Base-by-base conservation (phyloP, 73 alveolate species). In the Paraurostyla sp. region DNA sequence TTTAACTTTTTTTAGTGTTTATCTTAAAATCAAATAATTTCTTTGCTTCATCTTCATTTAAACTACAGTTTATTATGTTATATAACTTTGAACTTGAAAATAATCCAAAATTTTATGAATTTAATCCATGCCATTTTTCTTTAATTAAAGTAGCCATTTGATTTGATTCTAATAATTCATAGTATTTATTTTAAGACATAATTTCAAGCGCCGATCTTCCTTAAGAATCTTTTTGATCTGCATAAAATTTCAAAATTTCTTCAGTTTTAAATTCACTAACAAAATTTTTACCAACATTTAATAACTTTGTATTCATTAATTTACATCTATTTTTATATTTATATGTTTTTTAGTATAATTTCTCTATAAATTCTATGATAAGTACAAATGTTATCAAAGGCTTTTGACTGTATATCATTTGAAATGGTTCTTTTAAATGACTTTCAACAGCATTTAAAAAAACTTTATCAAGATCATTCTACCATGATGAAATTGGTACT, bases 121-220 rank as follows among this genome's bases (percentile, higher is more conserved):
- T 83, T 15, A 85, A 29, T 25, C 95, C 95, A 0, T 80, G 78
- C 95, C 95, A 89, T 59, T 50, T 65, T 40, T 89, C 89, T 4
- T 91, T 78, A 22, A 89, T 90, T 41, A 89, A 32, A 33, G 80
- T 42, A 1, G 93, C 95, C 50, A 89, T 83, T 50, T 89, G 36
- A 25, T 83, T 48, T 7, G 83, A 41, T 15, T 89, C 95, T 11
- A 89, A 92, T 59, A 89, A 29, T 27, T 63, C 65, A 69, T 83
- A 89, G 40, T 82, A 89, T 68, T 46, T 15, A 76, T 89, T 25
- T 9, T 25, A 27, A 0, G 95, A 80, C 71, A 84, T 71, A 9
- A 89, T 89, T 65, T 85, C 88, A 25, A 89, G 90, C 33, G 87
- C 91, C 15, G 82, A 32, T 65, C 95, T 81, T 0, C 85, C 92